Evolutionary conservation across 2,329 filamentous ascomycete genomes (phyloP).

Genomic region (Aspergillus floridensis): DNA sequence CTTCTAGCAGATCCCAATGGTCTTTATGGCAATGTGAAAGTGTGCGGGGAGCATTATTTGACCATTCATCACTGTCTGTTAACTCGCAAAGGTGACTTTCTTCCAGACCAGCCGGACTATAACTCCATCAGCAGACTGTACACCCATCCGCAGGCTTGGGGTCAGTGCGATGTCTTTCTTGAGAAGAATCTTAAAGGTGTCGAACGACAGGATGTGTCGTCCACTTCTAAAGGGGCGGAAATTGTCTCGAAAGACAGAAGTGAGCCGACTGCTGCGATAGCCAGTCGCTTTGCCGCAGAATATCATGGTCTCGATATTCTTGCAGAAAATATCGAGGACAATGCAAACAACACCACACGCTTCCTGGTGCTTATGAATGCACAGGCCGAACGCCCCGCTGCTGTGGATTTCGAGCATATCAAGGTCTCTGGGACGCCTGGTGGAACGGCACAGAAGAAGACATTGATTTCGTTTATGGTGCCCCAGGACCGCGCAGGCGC

Average conservation of each 20-base stretch:
- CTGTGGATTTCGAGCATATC: constrained; percentile 17
- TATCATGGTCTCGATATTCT: constrained; percentile 68
- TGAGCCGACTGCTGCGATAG: constrained; percentile 71
- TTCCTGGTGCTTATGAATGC: constrained; percentile 46
- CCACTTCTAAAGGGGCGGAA: constrained; percentile 81
- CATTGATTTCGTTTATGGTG: constrained; percentile 79
- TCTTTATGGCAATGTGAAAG: constrained; percentile 65
- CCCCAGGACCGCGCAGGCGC: constrained; percentile 76
- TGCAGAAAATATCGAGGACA: constrained; percentile 48
- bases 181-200: constrained; percentile 65
- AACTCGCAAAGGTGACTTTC: constrained; percentile 39
- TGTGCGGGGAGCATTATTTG: constrained; percentile 82
- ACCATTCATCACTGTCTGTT: constrained; percentile 86
- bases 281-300: constrained; percentile 69
- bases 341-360: constrained; percentile 47
- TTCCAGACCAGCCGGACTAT: constrained; percentile 38
- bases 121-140: constrained; percentile 71
- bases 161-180: constrained; percentile 80
- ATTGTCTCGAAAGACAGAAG: constrained; percentile 60
- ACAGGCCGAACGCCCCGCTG: constrained; percentile 25
- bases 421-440: constrained; percentile 9
- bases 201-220: constrained; percentile 80
- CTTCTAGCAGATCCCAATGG: constrained; percentile 73
- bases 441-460: constrained; percentile 45
- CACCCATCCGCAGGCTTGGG: constrained; percentile 93